Evolutionary conservation across 1,284 basidiomycete genomes (phyloP), one percentile per base, ranked within the genome.

Genomic region (Irpex sp.): DNA sequence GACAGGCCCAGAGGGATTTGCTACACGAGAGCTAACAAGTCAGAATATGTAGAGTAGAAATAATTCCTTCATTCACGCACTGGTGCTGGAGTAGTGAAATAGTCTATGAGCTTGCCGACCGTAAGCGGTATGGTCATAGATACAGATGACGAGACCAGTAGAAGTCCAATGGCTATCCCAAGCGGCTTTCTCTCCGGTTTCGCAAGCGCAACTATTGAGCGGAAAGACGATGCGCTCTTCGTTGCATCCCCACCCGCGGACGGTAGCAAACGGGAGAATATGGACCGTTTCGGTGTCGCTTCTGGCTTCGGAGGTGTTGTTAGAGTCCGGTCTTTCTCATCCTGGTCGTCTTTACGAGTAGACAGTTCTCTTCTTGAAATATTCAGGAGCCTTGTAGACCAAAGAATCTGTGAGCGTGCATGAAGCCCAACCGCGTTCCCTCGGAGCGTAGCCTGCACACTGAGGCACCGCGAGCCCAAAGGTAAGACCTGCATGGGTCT

Each of bases 61-160:
- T 52, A 36, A 63, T 31, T 60, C 6, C 7, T 19, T 31, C 34
- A 21, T 62, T 31, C 49, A 81, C 89, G 69, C 72, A 94, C 92
- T 38, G 89, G 87, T 70, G 84, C 82, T 2, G 81, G 65, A 11
- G 86, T 78, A 0, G 93, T 89, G 76, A 96, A 97, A 75, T 92
- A 95, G 76, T 97, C 95, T 66, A 97, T 97, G 58, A 97, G 81
- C 74, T 88, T 92, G 26, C 95, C 96, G 69, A 97, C 89, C 0
- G 94, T 93, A 69, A 97, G 86, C 0, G 96, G 96, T 8, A 97
- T 85, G 65, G 91, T 91, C 86, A 98, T 92, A 7, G 94, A 93
- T 11, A 99, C 94, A 2, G 85, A 76, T 3, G 88, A 90, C 0
- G 91, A 93, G 15, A 89, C 78, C 34, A 91, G 71, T 13, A 91